A percentile compares a stretch with the other conserved stretches of the same genome.
phyloP scores from a whole-genome alignment of 352 stramenopile genomes.

The Globisporangium recalcitrans region DNA sequence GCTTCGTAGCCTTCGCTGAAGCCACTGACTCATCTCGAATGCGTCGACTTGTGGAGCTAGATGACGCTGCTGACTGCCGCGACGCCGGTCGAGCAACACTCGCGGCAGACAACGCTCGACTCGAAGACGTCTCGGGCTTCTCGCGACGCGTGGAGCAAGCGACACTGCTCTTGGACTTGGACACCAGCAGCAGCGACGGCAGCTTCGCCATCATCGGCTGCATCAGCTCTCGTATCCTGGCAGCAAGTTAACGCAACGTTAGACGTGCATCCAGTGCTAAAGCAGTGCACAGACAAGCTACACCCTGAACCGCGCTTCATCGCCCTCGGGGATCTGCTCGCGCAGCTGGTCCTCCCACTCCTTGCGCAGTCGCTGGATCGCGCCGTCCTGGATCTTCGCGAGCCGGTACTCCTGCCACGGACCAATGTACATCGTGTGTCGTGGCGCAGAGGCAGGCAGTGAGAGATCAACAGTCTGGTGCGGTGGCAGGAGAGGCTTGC shows the following conservation, averaged over 20 bases:
- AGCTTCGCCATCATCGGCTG: constrained; percentile 69
- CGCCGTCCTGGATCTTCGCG: constrained; percentile 79
- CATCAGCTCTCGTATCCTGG: constrained; percentile 74
- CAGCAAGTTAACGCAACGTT: neutral
- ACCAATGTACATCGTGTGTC: constrained; percentile 75
- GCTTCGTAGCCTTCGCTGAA: neutral
- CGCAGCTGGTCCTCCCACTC: constrained; percentile 63
- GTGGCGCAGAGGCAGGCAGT: neutral
- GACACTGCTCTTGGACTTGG: constrained; percentile 24
- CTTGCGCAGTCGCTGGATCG: constrained; percentile 55
- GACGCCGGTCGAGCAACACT: constrained; percentile 4
- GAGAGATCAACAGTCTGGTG: no score
- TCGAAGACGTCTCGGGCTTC: neutral
- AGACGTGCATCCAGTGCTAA: neutral
- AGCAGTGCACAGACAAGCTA: neutral
- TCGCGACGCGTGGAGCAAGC: constrained; percentile 6
- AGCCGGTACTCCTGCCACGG: constrained; percentile 84
- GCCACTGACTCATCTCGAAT: neutral
- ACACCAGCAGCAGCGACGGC: constrained; percentile 53
- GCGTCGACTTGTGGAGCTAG: neutral
- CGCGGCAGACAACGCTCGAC: constrained; percentile 6
- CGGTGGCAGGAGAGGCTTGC: no score
- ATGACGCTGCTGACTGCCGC: neutral
- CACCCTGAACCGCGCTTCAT: constrained; percentile 40
- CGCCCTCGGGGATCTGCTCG: constrained; percentile 36